Base-by-base conservation (phyloP, 2,329 filamentous ascomycete genomes). In the Myriosclerotinia curreyana region DNA sequence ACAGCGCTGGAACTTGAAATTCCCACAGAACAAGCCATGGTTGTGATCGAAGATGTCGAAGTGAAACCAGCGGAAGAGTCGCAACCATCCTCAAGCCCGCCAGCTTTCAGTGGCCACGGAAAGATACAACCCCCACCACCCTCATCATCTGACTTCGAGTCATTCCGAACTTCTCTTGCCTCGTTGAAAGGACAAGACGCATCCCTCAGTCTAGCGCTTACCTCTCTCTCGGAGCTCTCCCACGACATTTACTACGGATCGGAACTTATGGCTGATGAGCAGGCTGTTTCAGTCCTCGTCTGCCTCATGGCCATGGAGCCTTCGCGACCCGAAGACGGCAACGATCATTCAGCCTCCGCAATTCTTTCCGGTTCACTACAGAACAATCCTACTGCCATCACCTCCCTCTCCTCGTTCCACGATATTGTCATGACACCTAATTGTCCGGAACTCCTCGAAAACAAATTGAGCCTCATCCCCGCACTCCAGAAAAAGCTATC, bases 191-290 rank as follows among this genome's bases (percentile, higher is more conserved):
- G 74, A 54, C 77, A 79, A 25, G 69, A 70, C 8, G 68, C 69
- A 49, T 64, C 67, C 58, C 67, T 73, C 66, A 68, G 71, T 44
- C 54, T 64, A 8, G 73, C 75, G 0, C 78, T 90, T 9, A 80
- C 83, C 42, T 79, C 79, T 42, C 79, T 90, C n/a, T 79, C 83
- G 66, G 86, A 89, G 8, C 76, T 88, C 36, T 82, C 86, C 0
- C 86, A 89, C 74, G 87, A 89, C 74, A 84, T 89, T 67, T 89
- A 88, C 77, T 90, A 88, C 74, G 87, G 87, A 12, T 77, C 86
- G 22, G 83, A 87, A 73, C 81, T 89, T 65, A 79, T 81, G 28
- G 82, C 85, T 72, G 82, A 87, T 68, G 71, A 77, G 3, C 79
- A 80, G 2, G 81, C 81, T 1, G 69, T 87, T 60, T 79, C 79